A percentile compares a stretch with the other conserved stretches of the same genome.
Conservation (phyloP, 1,284 basidiomycete genomes). For the Trametes sp. region DNA sequence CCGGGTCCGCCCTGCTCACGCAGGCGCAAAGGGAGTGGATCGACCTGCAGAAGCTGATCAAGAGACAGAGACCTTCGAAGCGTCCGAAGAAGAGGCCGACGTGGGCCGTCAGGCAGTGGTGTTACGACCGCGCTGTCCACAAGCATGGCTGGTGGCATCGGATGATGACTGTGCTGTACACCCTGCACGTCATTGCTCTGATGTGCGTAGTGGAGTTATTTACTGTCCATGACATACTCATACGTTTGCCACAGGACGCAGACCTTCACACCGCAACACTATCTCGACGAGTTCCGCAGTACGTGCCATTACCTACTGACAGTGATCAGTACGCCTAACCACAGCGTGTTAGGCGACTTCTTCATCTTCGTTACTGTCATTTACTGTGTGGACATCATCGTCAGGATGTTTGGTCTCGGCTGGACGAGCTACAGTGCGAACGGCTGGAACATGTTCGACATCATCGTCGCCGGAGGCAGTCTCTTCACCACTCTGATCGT, state of each 20-base stretch:
- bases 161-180: conserved; percentile 83
- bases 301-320: conserved; percentile 34
- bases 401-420: conserved; percentile 87
- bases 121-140: conserved; percentile 88
- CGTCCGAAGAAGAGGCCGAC: conserved; percentile 71
- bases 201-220: conserved; percentile 64
- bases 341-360: conserved; percentile 65
- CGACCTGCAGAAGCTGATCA: conserved; percentile 90
- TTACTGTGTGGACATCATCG: conserved; percentile 81
- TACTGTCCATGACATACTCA: conserved; percentile 15
- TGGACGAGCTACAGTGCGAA: conserved; percentile 86
- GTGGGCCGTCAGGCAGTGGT: conserved; percentile 79
- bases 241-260: conserved; percentile 69
- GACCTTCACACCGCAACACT: conserved; percentile 66
- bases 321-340: not conserved
- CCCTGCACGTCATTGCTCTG: conserved; percentile 86
- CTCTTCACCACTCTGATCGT: conserved; percentile 87
- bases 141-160: conserved; percentile 97
- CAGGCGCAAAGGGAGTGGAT: conserved; percentile 96
- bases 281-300: conserved; percentile 76
- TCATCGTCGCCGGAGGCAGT: conserved; percentile 84
- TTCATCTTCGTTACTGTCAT: conserved; percentile 81
- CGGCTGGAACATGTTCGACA: conserved; percentile 94
- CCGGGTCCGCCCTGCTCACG: conserved; percentile 85
- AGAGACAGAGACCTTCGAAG: conserved; percentile 87